phyloP scores from a whole-genome alignment of 2,329 filamentous ascomycete genomes.

The Sporothrix brunneoviolacea region DNA sequence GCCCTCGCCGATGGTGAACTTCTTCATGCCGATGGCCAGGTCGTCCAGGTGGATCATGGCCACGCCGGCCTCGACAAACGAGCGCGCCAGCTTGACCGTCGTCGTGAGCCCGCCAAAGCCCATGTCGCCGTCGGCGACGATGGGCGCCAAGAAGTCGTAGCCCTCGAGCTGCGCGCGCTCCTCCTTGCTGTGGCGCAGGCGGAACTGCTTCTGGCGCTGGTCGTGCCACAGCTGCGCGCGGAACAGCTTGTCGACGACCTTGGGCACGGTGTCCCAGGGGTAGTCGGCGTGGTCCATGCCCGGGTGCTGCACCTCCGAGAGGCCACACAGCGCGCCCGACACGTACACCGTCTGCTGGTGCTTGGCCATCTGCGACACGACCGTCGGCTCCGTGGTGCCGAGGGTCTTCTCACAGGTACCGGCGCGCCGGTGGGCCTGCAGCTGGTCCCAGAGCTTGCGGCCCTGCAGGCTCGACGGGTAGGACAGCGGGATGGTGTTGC shows the following conservation, averaged over 20 bases:
- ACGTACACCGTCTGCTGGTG: slow-evolving; percentile 34
- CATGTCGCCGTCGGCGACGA: slow-evolving; percentile 37
- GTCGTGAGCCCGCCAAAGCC: slow-evolving; percentile 34
- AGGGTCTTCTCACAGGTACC: slow-evolving; percentile 32
- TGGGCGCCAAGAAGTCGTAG: slow-evolving; percentile 34
- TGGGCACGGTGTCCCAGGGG: slow-evolving; percentile 35
- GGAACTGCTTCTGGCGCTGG: slow-evolving; percentile 33
- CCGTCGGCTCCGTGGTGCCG: slow-evolving; percentile 31
- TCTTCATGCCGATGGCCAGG: slow-evolving; percentile 36
- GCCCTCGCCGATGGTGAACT: slow-evolving; percentile 35
- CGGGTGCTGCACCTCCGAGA: slow-evolving; percentile 30
- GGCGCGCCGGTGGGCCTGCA: slow-evolving; percentile 28
- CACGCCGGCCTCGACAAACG: slow-evolving; percentile 37
- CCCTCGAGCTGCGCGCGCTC: slow-evolving; percentile 29
- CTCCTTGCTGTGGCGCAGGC: slow-evolving; percentile 25
- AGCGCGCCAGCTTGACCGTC: slow-evolving; percentile 33
- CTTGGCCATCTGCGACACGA: slow-evolving; percentile 32
- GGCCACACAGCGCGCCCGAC: slow-evolving; percentile 33
- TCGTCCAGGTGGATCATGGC: slow-evolving; percentile 39
- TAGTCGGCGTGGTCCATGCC: slow-evolving; percentile 38
- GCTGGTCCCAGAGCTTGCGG: slow-evolving; percentile 31
- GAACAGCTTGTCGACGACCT: slow-evolving; percentile 34
- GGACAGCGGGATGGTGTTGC: slow-evolving; percentile 23
- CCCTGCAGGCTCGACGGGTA: slow-evolving; percentile 28
- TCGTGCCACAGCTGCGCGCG: slow-evolving; percentile 34